Evolutionary conservation across 306 rosid species (phyloP).

Genomic region (Dalbergia cultrata): DNA sequence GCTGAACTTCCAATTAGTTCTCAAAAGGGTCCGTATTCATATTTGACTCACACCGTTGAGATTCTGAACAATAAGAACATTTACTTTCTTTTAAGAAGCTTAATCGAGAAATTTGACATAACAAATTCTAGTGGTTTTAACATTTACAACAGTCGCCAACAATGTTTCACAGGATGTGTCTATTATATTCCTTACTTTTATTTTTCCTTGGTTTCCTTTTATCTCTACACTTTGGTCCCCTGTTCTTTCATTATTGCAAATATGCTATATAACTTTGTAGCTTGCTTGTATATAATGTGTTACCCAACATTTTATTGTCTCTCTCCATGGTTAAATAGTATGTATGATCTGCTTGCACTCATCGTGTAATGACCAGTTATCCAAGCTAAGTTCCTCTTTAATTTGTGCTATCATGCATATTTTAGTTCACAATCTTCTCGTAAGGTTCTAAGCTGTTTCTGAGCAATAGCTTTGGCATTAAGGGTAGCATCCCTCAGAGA

Average conservation of each 20-base stretch:
- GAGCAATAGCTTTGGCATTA: slow-evolving; percentile 60
- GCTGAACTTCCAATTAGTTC: too few relatives aligned
- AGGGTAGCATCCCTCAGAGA: slow-evolving; percentile 81
- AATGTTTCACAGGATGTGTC: slow-evolving; percentile 89
- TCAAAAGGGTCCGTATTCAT: too few relatives aligned
- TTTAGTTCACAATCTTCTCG: background rate
- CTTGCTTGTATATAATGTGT: slow-evolving; percentile 17
- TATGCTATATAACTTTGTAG: slow-evolving; percentile 3
- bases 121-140: too few relatives aligned
- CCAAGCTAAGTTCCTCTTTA: slow-evolving; percentile 30
- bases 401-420: background rate
- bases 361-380: background rate
- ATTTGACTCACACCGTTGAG: too few relatives aligned
- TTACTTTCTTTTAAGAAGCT: too few relatives aligned
- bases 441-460: background rate
- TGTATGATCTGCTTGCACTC: slow-evolving; percentile 1
- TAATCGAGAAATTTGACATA: too few relatives aligned
- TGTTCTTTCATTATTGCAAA: slow-evolving; percentile 25
- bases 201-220: slow-evolving; percentile 1
- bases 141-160: slow-evolving; percentile 61
- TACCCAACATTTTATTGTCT: background rate
- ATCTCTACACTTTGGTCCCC: background rate
- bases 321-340: slow-evolving; percentile 1
- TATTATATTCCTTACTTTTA: slow-evolving; percentile 1
- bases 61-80: too few relatives aligned